Evolutionary conservation across 192 early-diverging fungal species (phyloP), one percentile per base, ranked within the genome.

Genomic region (Pilaira anomala): DNA sequence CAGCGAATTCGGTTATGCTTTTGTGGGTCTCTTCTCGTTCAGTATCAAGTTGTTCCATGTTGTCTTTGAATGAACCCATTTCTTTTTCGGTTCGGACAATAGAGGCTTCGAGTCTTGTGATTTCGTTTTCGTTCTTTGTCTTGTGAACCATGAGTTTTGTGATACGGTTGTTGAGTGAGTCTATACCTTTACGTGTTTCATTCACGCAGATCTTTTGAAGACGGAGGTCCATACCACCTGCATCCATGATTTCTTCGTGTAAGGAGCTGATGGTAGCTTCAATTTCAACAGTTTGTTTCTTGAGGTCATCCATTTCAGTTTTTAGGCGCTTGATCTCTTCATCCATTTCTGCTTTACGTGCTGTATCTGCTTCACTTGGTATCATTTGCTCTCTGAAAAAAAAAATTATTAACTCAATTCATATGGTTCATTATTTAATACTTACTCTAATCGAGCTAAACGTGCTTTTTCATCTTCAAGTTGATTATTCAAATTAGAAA

Each of bases 221-320:
- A 48, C 96, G 83, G 29, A 99, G 74, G 69, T 87, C 82, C 51
- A 91, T 87, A 42, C 93, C 96, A 60, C 97, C 97, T 33, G 85
- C 89, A 66, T 95, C 85, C 72, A 97, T 76, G 60, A 99, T 96
- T 62, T 93, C 83, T 40, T 93, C 87, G 55, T 97, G 94, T 19
- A 98, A 77, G 30, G 76, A 72, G 42, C 83, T 81, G 62, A 99
- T 96, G 44, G 84, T 87, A 3, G 76, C 83, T 61, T 97, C 86
- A 50, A 98, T 87, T 11, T 72, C 69, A 12, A 77, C 60, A 13
- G 85, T 77, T 25, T 86, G 76, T 48, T 74, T 73, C 58, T 88
- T 81, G 26, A 91, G 72, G 54, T 67, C 55, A 3, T 63, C 60
- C 21, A 88, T 74, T 26, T 80, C 72, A 13, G 46, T 63, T 6